phyloP scores from a whole-genome alignment of 192 early-diverging fungal genomes.

The Dispira simplex region DNA sequence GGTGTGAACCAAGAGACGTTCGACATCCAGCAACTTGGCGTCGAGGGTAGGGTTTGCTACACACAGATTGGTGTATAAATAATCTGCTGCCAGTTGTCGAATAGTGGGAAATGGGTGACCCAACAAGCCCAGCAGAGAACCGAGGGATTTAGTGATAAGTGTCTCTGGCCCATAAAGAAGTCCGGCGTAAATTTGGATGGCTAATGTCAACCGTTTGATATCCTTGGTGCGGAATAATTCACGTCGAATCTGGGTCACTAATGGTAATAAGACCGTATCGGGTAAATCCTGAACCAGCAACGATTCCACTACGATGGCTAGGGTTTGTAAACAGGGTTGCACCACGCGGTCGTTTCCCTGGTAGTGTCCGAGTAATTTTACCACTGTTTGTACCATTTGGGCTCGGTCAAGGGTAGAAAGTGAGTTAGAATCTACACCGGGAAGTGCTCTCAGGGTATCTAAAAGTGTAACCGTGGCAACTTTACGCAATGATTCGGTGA shows the following conservation, averaged over 20 bases:
- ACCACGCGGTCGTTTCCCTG: slow-evolving; percentile 47
- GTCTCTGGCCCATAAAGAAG: slow-evolving; percentile 7
- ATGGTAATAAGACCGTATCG: slow-evolving; percentile 14
- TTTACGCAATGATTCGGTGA: slow-evolving; percentile 59
- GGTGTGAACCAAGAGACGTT: not conserved
- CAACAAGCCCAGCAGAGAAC: slow-evolving; percentile 43
- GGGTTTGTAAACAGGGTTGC: slow-evolving; percentile 44
- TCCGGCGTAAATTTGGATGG: slow-evolving; percentile 42
- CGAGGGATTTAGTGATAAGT: slow-evolving; percentile 22
- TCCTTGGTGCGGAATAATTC: slow-evolving; percentile 35
- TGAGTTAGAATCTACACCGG: slow-evolving; percentile 12
- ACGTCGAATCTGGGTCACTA: slow-evolving; percentile 27
- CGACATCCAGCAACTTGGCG: not conserved
- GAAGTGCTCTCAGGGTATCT: slow-evolving; percentile 35
- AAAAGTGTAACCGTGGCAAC: slow-evolving; percentile 41
- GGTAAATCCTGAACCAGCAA: slow-evolving; percentile 19
- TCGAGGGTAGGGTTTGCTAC: not conserved
- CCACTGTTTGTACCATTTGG: slow-evolving; percentile 22
- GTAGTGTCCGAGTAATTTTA: slow-evolving; percentile 23
- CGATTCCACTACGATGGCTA: slow-evolving; percentile 47
- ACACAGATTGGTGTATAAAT: slow-evolving; percentile 45
- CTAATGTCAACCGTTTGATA: slow-evolving; percentile 44
- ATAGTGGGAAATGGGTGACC: slow-evolving; percentile 67
- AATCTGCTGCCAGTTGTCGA: slow-evolving; percentile 48
- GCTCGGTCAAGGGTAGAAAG: slow-evolving; percentile 12